Percentiles rank a stretch among this genome's conserved stretches.
phyloP scores from a whole-genome alignment of 306 rosid species.

The Gastrolobium villosum region DNA sequence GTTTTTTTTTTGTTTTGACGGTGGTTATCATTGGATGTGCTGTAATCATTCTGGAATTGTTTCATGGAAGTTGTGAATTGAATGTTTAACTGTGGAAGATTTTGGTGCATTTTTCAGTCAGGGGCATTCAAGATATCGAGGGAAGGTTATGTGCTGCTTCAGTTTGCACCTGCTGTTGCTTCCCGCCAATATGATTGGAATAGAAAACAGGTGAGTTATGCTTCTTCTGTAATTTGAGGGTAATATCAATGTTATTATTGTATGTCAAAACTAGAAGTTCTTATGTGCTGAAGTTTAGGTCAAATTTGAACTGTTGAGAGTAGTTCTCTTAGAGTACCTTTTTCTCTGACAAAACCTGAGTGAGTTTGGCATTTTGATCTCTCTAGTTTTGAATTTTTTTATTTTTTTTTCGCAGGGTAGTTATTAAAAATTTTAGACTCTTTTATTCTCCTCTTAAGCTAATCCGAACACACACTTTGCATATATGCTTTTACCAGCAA shows the following conservation, averaged over 20 bases:
- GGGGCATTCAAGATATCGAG: slow-evolving; percentile 87
- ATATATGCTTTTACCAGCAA: background rate
- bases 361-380: background rate
- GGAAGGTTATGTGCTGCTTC: slow-evolving; percentile 92
- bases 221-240: slow-evolving; percentile 27
- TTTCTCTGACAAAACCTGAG: background rate
- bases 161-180: slow-evolving; percentile 89
- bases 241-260: background rate
- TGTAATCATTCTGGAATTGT: background rate
- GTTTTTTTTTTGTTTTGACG: slow-evolving; percentile 38
- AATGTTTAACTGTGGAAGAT: slow-evolving; percentile 38
- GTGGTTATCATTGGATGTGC: slow-evolving; percentile 16
- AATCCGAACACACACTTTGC: background rate
- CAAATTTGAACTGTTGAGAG: slow-evolving; percentile 3
- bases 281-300: background rate
- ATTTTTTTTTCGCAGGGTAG: background rate
- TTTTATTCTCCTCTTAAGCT: slow-evolving; percentile 2
- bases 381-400: slow-evolving; percentile 20
- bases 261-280: slow-evolving; percentile 13
- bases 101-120: slow-evolving; percentile 62
- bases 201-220: slow-evolving; percentile 78
- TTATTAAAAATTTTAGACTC: background rate
- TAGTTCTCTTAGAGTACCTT: background rate
- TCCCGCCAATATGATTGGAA: slow-evolving; percentile 86
- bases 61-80: background rate